Conservation (phyloP, 768 basidiomycete genomes). For the Hygrophorus pudorinus region DNA sequence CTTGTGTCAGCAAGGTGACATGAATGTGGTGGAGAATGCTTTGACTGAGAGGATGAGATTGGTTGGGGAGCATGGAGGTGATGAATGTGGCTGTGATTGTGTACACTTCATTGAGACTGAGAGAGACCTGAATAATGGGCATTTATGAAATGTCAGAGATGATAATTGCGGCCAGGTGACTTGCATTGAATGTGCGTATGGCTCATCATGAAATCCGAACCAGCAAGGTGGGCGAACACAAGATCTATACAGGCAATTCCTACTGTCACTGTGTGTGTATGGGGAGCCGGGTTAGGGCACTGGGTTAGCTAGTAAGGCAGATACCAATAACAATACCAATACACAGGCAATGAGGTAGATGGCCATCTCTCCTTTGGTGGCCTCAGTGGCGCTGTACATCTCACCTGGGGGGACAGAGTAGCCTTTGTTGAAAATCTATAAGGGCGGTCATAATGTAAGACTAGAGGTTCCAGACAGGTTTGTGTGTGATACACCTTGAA, state of each 20-base stretch:
- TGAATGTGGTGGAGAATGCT: too few relatives aligned
- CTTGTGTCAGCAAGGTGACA: too few relatives aligned
- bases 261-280: slow-evolving; percentile 57
- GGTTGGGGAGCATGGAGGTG: too few relatives aligned
- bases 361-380: slow-evolving; percentile 98
- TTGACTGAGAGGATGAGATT: too few relatives aligned
- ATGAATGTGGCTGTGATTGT: too few relatives aligned
- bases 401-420: slow-evolving; percentile 94
- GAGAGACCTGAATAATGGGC: too few relatives aligned
- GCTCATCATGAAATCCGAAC: slow-evolving; percentile 97
- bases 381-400: slow-evolving; percentile 96
- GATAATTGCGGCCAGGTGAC: too few relatives aligned
- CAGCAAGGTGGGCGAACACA: slow-evolving; percentile 92
- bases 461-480: not conserved
- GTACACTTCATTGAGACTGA: too few relatives aligned
- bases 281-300: too few relatives aligned
- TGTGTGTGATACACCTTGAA: slow-evolving; percentile 59
- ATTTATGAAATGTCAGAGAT: too few relatives aligned
- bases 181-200: too few relatives aligned
- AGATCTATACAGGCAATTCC: slow-evolving; percentile 95
- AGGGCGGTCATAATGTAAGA: not conserved
- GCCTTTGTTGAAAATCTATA: slow-evolving; percentile 88
- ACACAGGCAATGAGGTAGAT: slow-evolving; percentile 94
- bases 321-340: not conserved
- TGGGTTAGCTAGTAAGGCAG: not conserved